Evolutionary conservation across 257 asterid species (phyloP), one percentile per base, ranked within the genome.

Genomic region (Scutellaria minor): DNA sequence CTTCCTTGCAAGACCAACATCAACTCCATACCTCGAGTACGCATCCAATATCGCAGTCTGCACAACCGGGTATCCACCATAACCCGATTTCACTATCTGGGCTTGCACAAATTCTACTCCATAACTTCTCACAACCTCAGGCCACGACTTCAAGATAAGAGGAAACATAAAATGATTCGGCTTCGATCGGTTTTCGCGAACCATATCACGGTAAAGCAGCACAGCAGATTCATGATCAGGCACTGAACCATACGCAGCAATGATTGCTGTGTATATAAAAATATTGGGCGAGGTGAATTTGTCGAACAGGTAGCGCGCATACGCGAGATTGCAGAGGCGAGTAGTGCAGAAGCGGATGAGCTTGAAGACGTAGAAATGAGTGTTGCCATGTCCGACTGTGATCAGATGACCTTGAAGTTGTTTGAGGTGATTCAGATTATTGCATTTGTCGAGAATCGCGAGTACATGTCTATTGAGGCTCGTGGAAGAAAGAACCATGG

Each of bases 321-420:
- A 85, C 47, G n/a, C 18, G 57, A 88, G 68, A 60, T 88, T 63
- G 66, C 79, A 48, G 77, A 88, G 87, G 37, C 81, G 80, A 9
- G 75, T 3, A 0, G 90, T 76, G 82, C 98, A 90, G 76, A 88
- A 87, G 66, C 95, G 96, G 46, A 92, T 73, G 71, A 92, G 88
- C 82, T 92, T 92, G 88, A 90, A 90, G 7, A 84, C 75, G 81
- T 88, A 90, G 81, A 90, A 85, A 73, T 87, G 95, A 15, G 86
- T 86, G 50, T 77, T 73, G 78, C 84, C 85, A 68, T 88, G 90
- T 20, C 98, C 98, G 61, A 87, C 80, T 2, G 87, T 52, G 54
- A 86, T 79, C 79, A 90, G 89, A 73, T 83, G 86, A 70, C 91
- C 70, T 65, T 92, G 98, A 64, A 92, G 95, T 15, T 88, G 98